Percentiles rank a stretch among this genome's conserved stretches.
These are phyloP conservation scores for Caryocar brasiliense DNA, from an alignment of 441 rosid species.

Conservation along the genomic window DNA sequence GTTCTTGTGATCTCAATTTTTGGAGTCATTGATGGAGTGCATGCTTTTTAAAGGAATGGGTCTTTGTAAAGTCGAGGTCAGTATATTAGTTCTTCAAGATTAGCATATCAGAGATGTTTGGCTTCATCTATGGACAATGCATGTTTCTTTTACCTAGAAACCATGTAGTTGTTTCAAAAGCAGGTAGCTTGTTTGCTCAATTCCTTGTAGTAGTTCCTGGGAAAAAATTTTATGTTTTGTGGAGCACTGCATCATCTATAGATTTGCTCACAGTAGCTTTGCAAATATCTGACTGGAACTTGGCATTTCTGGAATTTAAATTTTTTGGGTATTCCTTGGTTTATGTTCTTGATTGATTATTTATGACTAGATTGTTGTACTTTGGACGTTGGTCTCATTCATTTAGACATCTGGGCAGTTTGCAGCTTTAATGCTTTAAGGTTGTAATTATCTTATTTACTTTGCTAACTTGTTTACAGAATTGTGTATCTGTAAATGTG, in stretches of 20 bases:
- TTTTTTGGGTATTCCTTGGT: neutral
- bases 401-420: neutral
- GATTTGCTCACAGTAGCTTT: too few species aligned
- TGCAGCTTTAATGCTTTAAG: neutral
- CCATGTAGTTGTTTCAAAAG: too few species aligned
- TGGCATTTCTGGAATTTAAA: neutral
- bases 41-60: conserved; percentile 21
- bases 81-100: conserved; percentile 1
- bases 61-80: conserved; percentile 20
- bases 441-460: neutral
- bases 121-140: neutral
- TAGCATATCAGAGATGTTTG: neutral
- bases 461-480: conserved; percentile 16
- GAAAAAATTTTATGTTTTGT: too few species aligned
- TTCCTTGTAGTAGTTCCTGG: too few species aligned
- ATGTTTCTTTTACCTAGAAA: too few species aligned
- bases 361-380: neutral
- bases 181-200: too few species aligned
- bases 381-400: conserved; percentile 2
- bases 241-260: too few species aligned
- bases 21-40: conserved; percentile 21
- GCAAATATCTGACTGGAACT: too few species aligned
- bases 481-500: conserved; percentile 31
- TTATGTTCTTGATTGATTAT: too few species aligned
- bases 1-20: conserved; percentile 24